These are phyloP conservation scores for Austroboletus niveus DNA, from an alignment of 1,284 basidiomycete genomes.

Conservation along the genomic window DNA sequence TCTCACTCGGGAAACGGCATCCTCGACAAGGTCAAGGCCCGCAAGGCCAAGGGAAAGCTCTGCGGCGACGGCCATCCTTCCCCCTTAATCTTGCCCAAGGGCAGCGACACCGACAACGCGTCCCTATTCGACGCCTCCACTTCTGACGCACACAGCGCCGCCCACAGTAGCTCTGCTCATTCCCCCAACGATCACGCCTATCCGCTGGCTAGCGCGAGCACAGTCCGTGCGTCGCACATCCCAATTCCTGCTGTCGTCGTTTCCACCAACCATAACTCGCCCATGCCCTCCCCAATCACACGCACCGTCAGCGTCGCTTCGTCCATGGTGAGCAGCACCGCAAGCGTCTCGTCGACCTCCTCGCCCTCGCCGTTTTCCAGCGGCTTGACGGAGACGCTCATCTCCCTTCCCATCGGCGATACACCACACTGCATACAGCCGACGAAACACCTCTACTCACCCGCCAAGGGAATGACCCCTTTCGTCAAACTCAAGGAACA, in stretches of 20 bases:
- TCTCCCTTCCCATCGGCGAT: not conserved
- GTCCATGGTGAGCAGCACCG: slow-evolving; percentile 18
- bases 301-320: slow-evolving; percentile 25
- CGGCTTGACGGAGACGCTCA: not conserved
- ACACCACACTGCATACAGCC: slow-evolving; percentile 4
- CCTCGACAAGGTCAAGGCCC: slow-evolving; percentile 37
- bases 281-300: slow-evolving; percentile 5
- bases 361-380: not conserved
- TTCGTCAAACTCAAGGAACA: slow-evolving; percentile 61
- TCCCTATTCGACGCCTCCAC: slow-evolving; percentile 34
- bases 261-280: slow-evolving; percentile 22
- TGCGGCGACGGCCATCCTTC: slow-evolving; percentile 10
- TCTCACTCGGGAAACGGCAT: slow-evolving; percentile 38
- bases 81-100: slow-evolving; percentile 13
- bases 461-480: slow-evolving; percentile 54
- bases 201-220: not conserved
- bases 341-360: slow-evolving; percentile 18
- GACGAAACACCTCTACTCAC: slow-evolving; percentile 29
- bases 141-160: slow-evolving; percentile 26
- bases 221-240: not conserved
- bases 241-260: slow-evolving; percentile 37
- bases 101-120: slow-evolving; percentile 30
- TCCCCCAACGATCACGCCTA: slow-evolving; percentile 18
- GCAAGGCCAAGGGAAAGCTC: slow-evolving; percentile 36
- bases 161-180: slow-evolving; percentile 29